A percentile compares a stretch with the other conserved stretches of the same genome.
These are phyloP conservation scores for Ambrosia trifida DNA, from an alignment of 129 eudicot species.

Conservation along the genomic window DNA sequence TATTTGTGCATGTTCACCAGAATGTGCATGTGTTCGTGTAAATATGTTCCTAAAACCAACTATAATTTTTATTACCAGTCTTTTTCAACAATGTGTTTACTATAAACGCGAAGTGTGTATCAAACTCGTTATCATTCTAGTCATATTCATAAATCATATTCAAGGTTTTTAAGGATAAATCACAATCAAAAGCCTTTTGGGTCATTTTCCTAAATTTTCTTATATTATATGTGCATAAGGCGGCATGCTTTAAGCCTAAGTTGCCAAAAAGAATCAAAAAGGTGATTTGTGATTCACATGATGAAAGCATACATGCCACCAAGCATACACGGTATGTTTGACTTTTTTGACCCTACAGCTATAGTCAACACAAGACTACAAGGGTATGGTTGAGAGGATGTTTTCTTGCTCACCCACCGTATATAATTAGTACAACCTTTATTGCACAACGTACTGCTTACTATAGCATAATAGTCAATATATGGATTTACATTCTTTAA, in stretches of 20 bases:
- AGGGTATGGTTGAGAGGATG: slow-evolving; percentile 21
- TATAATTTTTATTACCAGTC: no score
- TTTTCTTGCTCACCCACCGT: slow-evolving; percentile 26
- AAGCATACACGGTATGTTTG: slow-evolving; percentile 32
- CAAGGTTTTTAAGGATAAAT: not conserved
- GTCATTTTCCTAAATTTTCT: not conserved
- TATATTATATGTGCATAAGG: slow-evolving; percentile 10
- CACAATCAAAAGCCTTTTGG: not conserved
- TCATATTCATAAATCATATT: not conserved
- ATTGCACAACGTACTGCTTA: slow-evolving; percentile 6
- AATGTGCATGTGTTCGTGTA: no score
- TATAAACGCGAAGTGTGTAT: not conserved
- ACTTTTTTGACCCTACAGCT: slow-evolving; percentile 11
- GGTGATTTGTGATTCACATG: slow-evolving; percentile 33
- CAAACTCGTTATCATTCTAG: not conserved
- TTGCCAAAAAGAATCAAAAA: slow-evolving; percentile 24
- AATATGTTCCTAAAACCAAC: no score
- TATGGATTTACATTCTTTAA: slow-evolving; percentile 11
- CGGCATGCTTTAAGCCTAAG: slow-evolving; percentile 26
- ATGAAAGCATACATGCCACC: slow-evolving; percentile 30
- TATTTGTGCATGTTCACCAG: no score
- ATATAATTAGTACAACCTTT: slow-evolving; percentile 18
- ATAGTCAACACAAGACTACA: slow-evolving; percentile 29
- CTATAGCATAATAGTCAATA: not conserved
- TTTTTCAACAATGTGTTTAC: not conserved